These are phyloP conservation scores for Syncephalastrum monosporum DNA, from an alignment of 371 early-diverging fungal species.

Conservation along the genomic window DNA sequence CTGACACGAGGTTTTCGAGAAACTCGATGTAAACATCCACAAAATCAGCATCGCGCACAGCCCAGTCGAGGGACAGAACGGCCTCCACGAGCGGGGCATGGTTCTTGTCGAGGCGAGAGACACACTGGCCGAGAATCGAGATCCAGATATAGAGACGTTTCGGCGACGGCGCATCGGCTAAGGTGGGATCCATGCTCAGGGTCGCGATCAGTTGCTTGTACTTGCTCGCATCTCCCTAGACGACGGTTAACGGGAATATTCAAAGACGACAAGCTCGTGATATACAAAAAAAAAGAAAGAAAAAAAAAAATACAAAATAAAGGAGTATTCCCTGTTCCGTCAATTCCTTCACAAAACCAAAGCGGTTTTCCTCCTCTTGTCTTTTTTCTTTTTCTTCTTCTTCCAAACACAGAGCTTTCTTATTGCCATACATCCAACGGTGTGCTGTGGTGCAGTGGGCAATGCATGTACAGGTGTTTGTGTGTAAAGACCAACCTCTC, in stretches of 20 bases:
- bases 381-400: constrained; percentile 6
- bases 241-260: neutral
- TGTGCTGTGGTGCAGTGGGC: neutral
- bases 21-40: constrained; percentile 68
- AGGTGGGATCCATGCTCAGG: constrained; percentile 38
- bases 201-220: constrained; percentile 55
- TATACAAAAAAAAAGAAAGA: constrained; percentile 12
- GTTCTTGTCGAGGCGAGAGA: constrained; percentile 53
- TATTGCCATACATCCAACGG: neutral
- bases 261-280: no score
- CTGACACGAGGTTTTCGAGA: constrained; percentile 80
- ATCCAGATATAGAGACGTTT: constrained; percentile 53
- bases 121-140: constrained; percentile 50
- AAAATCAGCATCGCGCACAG: constrained; percentile 57
- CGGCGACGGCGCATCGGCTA: constrained; percentile 49
- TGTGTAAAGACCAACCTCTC: neutral
- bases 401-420: constrained; percentile 5
- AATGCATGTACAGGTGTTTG: neutral
- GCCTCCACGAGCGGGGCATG: constrained; percentile 71
- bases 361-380: constrained; percentile 1
- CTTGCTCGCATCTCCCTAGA: constrained; percentile 47
- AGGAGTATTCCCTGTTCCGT: constrained; percentile 20
- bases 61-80: constrained; percentile 72
- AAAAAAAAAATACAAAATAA: constrained; percentile 16
- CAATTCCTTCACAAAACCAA: constrained; percentile 21